Evolutionary conservation across 371 early-diverging fungal genomes (phyloP), one percentile per base, ranked within the genome.

Genomic region (Mitosporidium daphniae): DNA sequence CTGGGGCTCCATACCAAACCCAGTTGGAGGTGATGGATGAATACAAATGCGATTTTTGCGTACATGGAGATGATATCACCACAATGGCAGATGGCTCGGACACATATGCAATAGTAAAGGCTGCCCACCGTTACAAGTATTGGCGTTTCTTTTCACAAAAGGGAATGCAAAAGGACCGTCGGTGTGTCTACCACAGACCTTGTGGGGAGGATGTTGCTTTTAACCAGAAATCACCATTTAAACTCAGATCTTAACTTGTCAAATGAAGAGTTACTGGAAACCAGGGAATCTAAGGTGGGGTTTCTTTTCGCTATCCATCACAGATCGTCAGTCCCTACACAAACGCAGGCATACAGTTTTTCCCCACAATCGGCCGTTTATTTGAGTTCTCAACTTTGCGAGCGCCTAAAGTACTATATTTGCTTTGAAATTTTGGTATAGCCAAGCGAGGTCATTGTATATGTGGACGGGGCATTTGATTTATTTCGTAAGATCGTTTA

Each of bases 391-490:
- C n/a, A n/a, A n/a, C n/a, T n/a, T n/a, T n/a, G n/a, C n/a, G n/a
- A n/a, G n/a, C n/a, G n/a, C n/a, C n/a, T n/a, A n/a, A n/a, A n/a
- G n/a, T n/a, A n/a, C n/a, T n/a, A n/a, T n/a, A n/a, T n/a, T n/a
- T n/a, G n/a, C n/a, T n/a, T n/a, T n/a, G n/a, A n/a, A n/a, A n/a
- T n/a, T n/a, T n/a, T n/a, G n/a, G n/a, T n/a, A n/a, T n/a, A n/a
- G n/a, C n/a, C n/a, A n/a, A n/a, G n/a, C n/a, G n/a, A n/a, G n/a
- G n/a, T n/a, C n/a, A 42, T 77, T 2, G 66, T 82, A 14, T 89
- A 82, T 43, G 71, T 80, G 8, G 84, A 78, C 36, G 91, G 91
- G 8, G 64, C 70, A 7, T 89, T 75, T 47, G 91, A 89, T 39
- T 41, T 89, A 31, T 89, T 82, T 56, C 91, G 8, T 14, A 4